Evolutionary conservation across 768 basidiomycete genomes (phyloP), one percentile per base, ranked within the genome.

Genomic region (Xerocomellus amylosporus): DNA sequence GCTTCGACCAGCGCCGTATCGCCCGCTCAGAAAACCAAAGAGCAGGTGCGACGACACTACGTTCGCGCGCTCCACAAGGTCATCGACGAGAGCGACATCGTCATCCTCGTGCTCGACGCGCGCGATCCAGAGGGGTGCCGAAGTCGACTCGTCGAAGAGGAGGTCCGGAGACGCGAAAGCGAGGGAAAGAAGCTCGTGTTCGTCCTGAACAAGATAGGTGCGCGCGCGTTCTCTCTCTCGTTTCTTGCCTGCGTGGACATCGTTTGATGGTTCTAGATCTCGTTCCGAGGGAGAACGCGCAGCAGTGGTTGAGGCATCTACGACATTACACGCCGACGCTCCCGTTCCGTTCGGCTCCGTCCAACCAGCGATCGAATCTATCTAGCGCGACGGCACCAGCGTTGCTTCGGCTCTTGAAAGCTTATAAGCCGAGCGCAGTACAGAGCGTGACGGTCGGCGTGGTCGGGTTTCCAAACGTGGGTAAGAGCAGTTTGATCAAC

Each of bases 141-240:
- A 59, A 96, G 93, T 71, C 79, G 88, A 48, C 78, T 96, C 37
- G 93, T 98, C 5, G 97, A 99, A 69, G 92, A 96, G 65, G 95
- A 97, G 68, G 93, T 97, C 1, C 77, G 89, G 42, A 77, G 91
- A 58, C 79, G 90, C 34, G 93, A 95, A 67, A 76, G 75, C 22
- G 90, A 96, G 58, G 90, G 94, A 8, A 99, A 99, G 77, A 90
- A 85, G 67, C 74, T 98, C 30, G 85, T 99, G 2, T 92, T 93
- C 50, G 92, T 98, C 3, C 70, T 99, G n/a, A 98, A 98, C 71
- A 98, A 99, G 75, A 89, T 97, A 54, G 96, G 96, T 93, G 56
- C 53, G 86, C n/a, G 49, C 13, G 2, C 30, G 17, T 36, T 30
- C 24, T 24, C 22, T 5, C n/a, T 37, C 17, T 17, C 10, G 15